These are phyloP conservation scores for Xylaria venustula DNA, from an alignment of 495 filamentous ascomycete genomes.

Conservation along the genomic window DNA sequence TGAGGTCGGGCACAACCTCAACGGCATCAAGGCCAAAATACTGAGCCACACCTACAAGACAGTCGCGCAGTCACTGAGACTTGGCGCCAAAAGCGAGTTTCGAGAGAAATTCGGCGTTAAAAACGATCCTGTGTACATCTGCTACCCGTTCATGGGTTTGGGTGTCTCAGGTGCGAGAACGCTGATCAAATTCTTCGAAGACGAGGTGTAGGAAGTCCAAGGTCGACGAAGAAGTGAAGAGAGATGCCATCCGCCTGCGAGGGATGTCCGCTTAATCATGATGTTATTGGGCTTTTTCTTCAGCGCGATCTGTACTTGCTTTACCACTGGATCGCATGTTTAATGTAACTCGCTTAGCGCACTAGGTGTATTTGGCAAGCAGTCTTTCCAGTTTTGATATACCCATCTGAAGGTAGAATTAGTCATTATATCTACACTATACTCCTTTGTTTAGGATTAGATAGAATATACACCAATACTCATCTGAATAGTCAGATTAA, in stretches of 20 bases:
- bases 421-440: background rate
- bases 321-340: constrained; percentile 1
- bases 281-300: background rate
- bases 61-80: constrained; percentile 71
- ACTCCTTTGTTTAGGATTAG: background rate
- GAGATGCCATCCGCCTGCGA: background rate
- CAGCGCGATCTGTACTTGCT: background rate
- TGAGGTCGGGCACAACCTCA: constrained; percentile 70
- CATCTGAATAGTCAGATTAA: background rate
- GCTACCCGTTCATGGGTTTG: constrained; percentile 76
- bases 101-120: constrained; percentile 76
- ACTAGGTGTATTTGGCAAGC: background rate
- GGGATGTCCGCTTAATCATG: background rate
- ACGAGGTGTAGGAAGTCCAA: constrained; percentile 47
- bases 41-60: constrained; percentile 73
- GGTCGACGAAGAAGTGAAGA: background rate
- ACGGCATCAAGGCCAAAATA: constrained; percentile 69
- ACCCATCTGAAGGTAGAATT: constrained; percentile 1
- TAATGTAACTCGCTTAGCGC: background rate
- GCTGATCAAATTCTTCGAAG: constrained; percentile 80
- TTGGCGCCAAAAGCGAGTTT: constrained; percentile 83
- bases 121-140: constrained; percentile 77
- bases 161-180: constrained; percentile 74
- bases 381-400: background rate
- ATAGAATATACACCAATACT: background rate